Conservation (phyloP, 805 yeast genomes). For the Wickerhamomyces alni region DNA sequence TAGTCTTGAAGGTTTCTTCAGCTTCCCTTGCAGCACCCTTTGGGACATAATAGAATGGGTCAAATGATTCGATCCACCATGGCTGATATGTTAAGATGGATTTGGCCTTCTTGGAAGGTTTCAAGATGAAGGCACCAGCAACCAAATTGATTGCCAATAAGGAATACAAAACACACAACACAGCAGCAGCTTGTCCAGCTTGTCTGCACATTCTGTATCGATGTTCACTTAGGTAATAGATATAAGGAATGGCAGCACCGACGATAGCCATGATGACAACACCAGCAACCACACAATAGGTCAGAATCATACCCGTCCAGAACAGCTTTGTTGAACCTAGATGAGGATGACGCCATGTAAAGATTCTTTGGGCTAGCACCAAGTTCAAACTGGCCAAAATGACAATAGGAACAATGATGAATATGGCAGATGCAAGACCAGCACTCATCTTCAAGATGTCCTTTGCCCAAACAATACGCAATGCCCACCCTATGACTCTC, state of each 20-base stretch:
- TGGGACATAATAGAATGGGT: conserved; percentile 51
- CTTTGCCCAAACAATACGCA: conserved; percentile 56
- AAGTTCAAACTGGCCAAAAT: conserved; percentile 53
- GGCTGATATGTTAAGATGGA: conserved; percentile 59
- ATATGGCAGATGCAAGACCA: conserved; percentile 54
- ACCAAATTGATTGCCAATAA: conserved; percentile 45
- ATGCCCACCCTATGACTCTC: conserved; percentile 52
- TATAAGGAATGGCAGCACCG: conserved; percentile 55
- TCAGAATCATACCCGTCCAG: conserved; percentile 41
- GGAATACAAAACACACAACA: conserved; percentile 45
- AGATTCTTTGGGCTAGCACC: conserved; percentile 64
- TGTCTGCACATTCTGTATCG: conserved; percentile 46
- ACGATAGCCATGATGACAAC: conserved; percentile 64
- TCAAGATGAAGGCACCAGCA: conserved; percentile 43
- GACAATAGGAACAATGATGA: conserved; percentile 53
- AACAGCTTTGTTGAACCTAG: conserved; percentile 50
- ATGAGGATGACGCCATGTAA: conserved; percentile 74
- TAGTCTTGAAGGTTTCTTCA: conserved; percentile 37
- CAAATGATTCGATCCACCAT: conserved; percentile 69
- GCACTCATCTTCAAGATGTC: conserved; percentile 36
- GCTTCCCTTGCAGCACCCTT: conserved; percentile 46
- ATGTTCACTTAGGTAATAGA: conserved; percentile 42
- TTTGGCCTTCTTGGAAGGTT: conserved; percentile 47
- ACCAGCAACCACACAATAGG: conserved; percentile 50
- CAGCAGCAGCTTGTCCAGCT: conserved; percentile 46